Percentiles rank a stretch among this genome's conserved stretches.
phyloP scores from a whole-genome alignment of 1,139 yeast genomes.

The Saccharomycopsis crataegensis region DNA sequence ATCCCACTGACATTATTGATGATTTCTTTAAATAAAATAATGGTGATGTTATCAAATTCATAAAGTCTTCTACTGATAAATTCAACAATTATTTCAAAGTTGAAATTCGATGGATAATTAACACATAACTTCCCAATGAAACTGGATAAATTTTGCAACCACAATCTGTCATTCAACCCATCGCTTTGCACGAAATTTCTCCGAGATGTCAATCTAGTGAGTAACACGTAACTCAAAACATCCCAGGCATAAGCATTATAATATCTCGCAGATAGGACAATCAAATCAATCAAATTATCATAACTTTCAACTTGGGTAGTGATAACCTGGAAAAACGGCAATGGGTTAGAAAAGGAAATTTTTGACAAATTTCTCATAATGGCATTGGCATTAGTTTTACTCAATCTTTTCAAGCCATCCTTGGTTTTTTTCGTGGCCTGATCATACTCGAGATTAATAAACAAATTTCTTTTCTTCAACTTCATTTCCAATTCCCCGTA shows the following conservation, averaged over 20 bases:
- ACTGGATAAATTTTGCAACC: conserved; percentile 72
- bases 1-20: conserved; percentile 78
- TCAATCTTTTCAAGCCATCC: conserved; percentile 71
- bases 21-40: conserved; percentile 63
- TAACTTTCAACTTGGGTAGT: conserved; percentile 82
- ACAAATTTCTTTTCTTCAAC: conserved; percentile 44
- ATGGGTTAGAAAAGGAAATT: conserved; percentile 72
- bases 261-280: conserved; percentile 74
- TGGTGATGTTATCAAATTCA: conserved; percentile 52
- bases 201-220: conserved; percentile 65
- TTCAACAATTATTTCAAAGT: conserved; percentile 48
- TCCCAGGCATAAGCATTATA: conserved; percentile 85
- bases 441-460: conserved; percentile 55
- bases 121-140: conserved; percentile 61
- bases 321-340: conserved; percentile 62
- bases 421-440: conserved; percentile 79
- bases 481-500: conserved; percentile 78
- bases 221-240: conserved; percentile 63
- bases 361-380: conserved; percentile 76
- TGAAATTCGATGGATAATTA: conserved; percentile 41
- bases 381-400: conserved; percentile 74
- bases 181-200: conserved; percentile 65
- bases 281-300: conserved; percentile 72
- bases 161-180: conserved; percentile 75
- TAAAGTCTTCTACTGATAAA: conserved; percentile 63